phyloP scores from a whole-genome alignment of 108 stramenopile genomes.

The Bacterosira constricta region DNA sequence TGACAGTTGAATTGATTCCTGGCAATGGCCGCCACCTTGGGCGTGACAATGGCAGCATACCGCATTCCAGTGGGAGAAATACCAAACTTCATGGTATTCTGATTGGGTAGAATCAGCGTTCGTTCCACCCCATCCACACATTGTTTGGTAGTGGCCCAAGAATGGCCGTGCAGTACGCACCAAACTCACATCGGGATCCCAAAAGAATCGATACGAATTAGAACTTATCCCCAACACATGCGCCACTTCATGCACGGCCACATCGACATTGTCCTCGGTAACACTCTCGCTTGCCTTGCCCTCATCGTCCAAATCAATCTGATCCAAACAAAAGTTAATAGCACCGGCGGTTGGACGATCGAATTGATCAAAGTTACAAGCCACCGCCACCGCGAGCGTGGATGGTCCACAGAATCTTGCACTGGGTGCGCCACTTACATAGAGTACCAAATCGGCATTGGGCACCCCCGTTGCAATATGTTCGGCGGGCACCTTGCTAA shows the following conservation, averaged over 20 bases:
- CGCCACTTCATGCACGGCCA: conserved; percentile 79
- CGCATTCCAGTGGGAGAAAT: conserved; percentile 67
- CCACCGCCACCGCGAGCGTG: conserved; percentile 81
- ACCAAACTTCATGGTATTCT: conserved; percentile 80
- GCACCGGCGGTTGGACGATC: conserved; percentile 85
- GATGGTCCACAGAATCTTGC: conserved; percentile 70
- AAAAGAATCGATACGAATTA: conserved; percentile 82
- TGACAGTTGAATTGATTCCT: conserved; percentile 89
- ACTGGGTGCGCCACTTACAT: conserved; percentile 75
- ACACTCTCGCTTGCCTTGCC: conserved; percentile 60
- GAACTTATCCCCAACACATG: conserved; percentile 79
- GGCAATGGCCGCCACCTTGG: conserved; percentile 72
- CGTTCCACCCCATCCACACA: conserved; percentile 78
- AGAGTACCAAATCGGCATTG: conserved; percentile 71
- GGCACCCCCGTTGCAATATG: conserved; percentile 71
- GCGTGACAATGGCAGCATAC: conserved; percentile 81
- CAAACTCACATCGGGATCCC: conserved; percentile 75
- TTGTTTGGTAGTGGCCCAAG: conserved; percentile 56
- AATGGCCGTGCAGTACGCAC: conserved; percentile 76
- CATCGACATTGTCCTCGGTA: conserved; percentile 78
- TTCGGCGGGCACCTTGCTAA: conserved; percentile 65
- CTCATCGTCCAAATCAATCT: conserved; percentile 63
- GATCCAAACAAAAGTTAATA: conserved; percentile 80
- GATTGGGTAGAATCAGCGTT: conserved; percentile 61
- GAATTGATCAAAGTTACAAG: conserved; percentile 75